Percentiles rank a stretch among this genome's conserved stretches.
Conservation (phyloP, 1,284 basidiomycete genomes). For the Apiotrichum akiyoshidainum region DNA sequence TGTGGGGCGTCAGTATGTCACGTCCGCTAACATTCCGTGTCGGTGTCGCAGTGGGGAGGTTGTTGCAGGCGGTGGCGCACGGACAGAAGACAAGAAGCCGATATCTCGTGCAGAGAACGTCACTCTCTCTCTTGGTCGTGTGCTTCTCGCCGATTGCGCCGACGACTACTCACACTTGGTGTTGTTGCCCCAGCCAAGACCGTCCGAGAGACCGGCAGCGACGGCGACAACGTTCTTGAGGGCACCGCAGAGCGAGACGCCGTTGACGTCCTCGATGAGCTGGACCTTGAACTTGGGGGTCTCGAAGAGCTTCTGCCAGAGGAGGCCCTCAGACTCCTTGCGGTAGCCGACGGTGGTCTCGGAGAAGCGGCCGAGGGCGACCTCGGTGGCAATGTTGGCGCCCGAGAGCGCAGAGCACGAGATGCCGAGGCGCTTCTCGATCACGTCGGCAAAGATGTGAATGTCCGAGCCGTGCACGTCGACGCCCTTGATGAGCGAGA, state of each 20-base stretch:
- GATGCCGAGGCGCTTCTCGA: slow-evolving; percentile 56
- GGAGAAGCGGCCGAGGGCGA: slow-evolving; percentile 54
- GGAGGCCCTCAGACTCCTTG: slow-evolving; percentile 50
- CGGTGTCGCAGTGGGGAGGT: too few species aligned
- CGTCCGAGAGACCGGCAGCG: slow-evolving; percentile 58
- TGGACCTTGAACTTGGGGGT: slow-evolving; percentile 56
- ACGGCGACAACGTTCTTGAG: slow-evolving; percentile 60
- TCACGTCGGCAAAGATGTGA: slow-evolving; percentile 59
- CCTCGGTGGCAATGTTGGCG: slow-evolving; percentile 61
- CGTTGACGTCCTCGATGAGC: slow-evolving; percentile 56
- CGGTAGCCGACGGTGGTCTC: slow-evolving; percentile 60
- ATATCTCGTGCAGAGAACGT: too few species aligned
- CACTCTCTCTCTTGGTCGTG: not conserved
- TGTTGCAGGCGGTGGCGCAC: not conserved
- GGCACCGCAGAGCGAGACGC: slow-evolving; percentile 59
- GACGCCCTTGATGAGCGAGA: slow-evolving; percentile 57
- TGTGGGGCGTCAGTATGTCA: slow-evolving; percentile 13
- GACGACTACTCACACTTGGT: slow-evolving; percentile 52
- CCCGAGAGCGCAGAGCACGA: slow-evolving; percentile 59
- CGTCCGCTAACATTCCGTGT: not conserved
- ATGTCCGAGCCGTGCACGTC: slow-evolving; percentile 56
- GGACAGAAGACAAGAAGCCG: not conserved
- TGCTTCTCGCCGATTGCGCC: too few species aligned
- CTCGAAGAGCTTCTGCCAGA: slow-evolving; percentile 55
- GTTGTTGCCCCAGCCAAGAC: slow-evolving; percentile 58